Base-by-base conservation (phyloP, 345 rosid genomes). In the Anacardium occidentale region DNA sequence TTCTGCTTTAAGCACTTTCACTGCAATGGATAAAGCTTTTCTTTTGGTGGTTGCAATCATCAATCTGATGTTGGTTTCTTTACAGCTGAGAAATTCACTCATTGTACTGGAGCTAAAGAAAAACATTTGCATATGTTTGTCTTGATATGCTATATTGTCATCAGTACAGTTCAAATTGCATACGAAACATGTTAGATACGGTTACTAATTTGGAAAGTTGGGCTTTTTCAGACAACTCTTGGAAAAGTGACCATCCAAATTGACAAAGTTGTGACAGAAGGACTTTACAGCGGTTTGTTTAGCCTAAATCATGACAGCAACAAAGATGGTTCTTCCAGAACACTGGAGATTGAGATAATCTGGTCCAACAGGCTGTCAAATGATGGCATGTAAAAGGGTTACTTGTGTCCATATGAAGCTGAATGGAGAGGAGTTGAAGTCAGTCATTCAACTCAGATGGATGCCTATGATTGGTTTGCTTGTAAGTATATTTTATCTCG, bases 181-280 rank as follows among this genome's bases (percentile, higher is more conserved):
- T 21, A 62, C 11, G 26, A 70, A 70, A 37, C 11, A 25, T 68
- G 53, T 7, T 57, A 25, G 34, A 74, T 15, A 62, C n/a, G 40
- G n/a, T 32, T 77, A 34, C 75, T 64, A 53, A 55, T 71, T 8
- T 37, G 20, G 13, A 45, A 64, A 75, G n/a, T n/a, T 50, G 62
- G 52, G 10, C 20, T 62, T 75, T 82, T 85, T 22, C 90, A 91
- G 98, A 69, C 89, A 18, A 88, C 96, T 53, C 82, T 90, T 11
- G 97, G 98, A 25, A 91, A 87, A 78, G 91, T 91, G 73, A 91
- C 89, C 4, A 87, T 93, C 80, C 97, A 89, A 77, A 89, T 93
- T 7, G 98, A 93, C 82, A 86, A 87, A 81, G 97, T 94, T 47
- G 94, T 94, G 37, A 82, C 89, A 1, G 93, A 91, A 78, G 93